Conservation (phyloP, 495 filamentous ascomycete genomes). For the Venustampulla echinocandica region DNA sequence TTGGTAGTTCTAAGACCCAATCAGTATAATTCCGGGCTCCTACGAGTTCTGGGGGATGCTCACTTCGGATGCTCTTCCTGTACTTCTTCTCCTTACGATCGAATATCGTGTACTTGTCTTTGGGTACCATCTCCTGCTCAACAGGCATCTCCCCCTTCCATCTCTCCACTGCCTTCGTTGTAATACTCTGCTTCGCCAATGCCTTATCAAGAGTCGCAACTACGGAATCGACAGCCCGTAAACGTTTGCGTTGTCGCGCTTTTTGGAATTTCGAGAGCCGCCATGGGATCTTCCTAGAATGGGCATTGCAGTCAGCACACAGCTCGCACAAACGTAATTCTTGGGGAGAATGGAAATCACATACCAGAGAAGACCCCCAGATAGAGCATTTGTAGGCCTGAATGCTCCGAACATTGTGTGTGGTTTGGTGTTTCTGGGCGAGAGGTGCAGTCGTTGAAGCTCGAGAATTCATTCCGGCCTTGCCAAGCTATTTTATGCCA, state of each 20-base stretch:
- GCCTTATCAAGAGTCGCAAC: constrained; percentile 69
- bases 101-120: constrained; percentile 97
- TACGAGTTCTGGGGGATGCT: too few species aligned
- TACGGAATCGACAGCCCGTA: constrained; percentile 76
- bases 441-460: constrained; percentile 3
- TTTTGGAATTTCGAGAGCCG: constrained; percentile 88
- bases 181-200: constrained; percentile 59
- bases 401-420: constrained; percentile 69
- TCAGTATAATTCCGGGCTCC: too few species aligned
- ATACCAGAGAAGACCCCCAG: constrained; percentile 79
- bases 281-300: constrained; percentile 93
- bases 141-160: constrained; percentile 96
- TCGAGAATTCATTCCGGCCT: constrained; percentile 5
- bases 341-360: constrained; percentile 7
- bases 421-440: constrained; percentile 1
- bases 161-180: constrained; percentile 62
- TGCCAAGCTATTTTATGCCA: constrained; percentile 7
- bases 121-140: constrained; percentile 90
- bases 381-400: constrained; percentile 65
- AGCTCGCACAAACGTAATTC: background rate
- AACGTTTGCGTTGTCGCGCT: constrained; percentile 74
- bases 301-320: constrained; percentile 3
- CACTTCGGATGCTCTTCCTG: constrained; percentile 94
- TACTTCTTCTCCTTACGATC: constrained; percentile 93
- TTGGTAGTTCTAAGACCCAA: constrained; percentile 63